phyloP scores from a whole-genome alignment of 2,329 filamentous ascomycete genomes.

The Grosmannia clavigera region DNA sequence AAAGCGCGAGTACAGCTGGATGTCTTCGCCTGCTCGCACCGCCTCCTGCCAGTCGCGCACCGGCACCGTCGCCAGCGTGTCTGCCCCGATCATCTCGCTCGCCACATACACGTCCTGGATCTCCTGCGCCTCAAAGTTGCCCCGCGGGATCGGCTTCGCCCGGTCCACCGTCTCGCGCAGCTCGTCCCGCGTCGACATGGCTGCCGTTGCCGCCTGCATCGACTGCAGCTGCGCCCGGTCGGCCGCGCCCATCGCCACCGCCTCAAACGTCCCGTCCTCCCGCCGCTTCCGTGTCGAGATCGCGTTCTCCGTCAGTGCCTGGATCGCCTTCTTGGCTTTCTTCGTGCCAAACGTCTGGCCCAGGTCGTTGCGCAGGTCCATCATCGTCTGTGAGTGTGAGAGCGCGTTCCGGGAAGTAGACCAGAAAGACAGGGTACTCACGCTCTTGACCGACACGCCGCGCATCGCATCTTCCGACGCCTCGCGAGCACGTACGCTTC shows the following conservation, averaged over 20 bases:
- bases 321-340: slow-evolving; percentile 70
- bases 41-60: slow-evolving; percentile 65
- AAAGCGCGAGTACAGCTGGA: slow-evolving; percentile 47
- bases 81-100: slow-evolving; percentile 51
- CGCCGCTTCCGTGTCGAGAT: slow-evolving; percentile 33
- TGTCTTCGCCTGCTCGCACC: slow-evolving; percentile 42
- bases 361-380: slow-evolving; percentile 54
- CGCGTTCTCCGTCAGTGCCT: slow-evolving; percentile 56
- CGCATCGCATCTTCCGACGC: slow-evolving; percentile 33
- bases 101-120: slow-evolving; percentile 64
- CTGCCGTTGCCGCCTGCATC: slow-evolving; percentile 48
- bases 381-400: slow-evolving; percentile 31
- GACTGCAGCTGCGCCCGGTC: slow-evolving; percentile 49
- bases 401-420: not conserved
- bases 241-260: slow-evolving; percentile 22
- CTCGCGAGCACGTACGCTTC: slow-evolving; percentile 42
- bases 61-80: slow-evolving; percentile 54
- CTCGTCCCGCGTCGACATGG: slow-evolving; percentile 30
- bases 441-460: slow-evolving; percentile 23
- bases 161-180: slow-evolving; percentile 43
- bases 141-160: slow-evolving; percentile 59
- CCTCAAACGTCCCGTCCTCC: slow-evolving; percentile 30
- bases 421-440: slow-evolving; percentile 12
- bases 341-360: slow-evolving; percentile 74
- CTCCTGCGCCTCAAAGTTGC: slow-evolving; percentile 53